Evolutionary conservation across 1,284 basidiomycete species (phyloP).

Genomic region (Retiboletus flavoniger): DNA sequence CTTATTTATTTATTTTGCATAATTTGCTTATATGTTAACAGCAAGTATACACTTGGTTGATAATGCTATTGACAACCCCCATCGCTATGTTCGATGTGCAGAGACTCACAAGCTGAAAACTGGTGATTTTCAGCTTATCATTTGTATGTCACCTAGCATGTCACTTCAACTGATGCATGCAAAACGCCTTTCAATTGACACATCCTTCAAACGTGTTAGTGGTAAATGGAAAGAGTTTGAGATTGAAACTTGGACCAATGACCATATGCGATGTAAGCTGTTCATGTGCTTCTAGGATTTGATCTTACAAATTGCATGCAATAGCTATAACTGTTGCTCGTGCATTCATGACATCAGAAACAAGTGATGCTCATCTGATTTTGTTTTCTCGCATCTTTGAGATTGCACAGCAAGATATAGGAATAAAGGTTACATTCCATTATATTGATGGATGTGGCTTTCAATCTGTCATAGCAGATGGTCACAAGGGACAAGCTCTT

Average conservation of each 20-base stretch:
- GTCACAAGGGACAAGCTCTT: constrained; percentile 2
- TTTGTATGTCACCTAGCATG: constrained; percentile 7
- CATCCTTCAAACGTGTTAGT: constrained; percentile 8
- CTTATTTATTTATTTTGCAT: not conserved
- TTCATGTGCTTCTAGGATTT: not conserved
- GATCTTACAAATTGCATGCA: not conserved
- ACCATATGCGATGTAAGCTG: not conserved
- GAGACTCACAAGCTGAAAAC: not conserved
- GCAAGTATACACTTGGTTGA: not conserved
- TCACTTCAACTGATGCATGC: not conserved
- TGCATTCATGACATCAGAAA: constrained; percentile 4
- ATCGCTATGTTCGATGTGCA: constrained; percentile 13
- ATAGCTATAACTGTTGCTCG: constrained; percentile 1
- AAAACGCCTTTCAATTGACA: constrained; percentile 6
- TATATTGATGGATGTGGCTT: constrained; percentile 1
- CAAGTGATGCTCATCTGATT: not conserved
- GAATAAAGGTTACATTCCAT: not conserved
- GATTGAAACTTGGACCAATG: constrained; percentile 8
- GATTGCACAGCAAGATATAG: not conserved
- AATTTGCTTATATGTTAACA: not conserved
- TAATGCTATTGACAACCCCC: not conserved
- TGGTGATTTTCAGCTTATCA: not conserved
- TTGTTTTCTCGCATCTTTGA: constrained; percentile 1
- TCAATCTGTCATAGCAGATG: constrained; percentile 7
- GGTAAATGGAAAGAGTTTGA: constrained; percentile 12